Base-by-base conservation (phyloP, 116 monocot genomes). In the Trichopus zeylanicus region DNA sequence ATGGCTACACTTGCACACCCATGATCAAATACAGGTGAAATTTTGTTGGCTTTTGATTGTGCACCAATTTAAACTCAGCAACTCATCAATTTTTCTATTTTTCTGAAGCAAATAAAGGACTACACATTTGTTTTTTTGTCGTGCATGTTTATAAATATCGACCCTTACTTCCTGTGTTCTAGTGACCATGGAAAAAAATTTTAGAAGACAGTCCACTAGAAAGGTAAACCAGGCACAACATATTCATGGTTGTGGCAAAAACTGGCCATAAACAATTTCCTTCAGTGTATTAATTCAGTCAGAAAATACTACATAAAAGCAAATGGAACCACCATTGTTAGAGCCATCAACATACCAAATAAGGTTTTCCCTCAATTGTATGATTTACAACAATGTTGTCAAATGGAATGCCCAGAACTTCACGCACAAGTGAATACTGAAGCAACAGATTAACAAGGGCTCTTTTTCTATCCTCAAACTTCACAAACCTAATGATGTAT, bases 381-480 rank as follows among this genome's bases (percentile, higher is more conserved):
- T 81, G 80, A 19, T 61, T 29, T 34, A 95, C 70, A 60, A 31
- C 55, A 51, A 95, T 86, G 58, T 77, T 76, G 51, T 83, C 70
- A 33, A 76, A 73, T 9, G 89, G 76, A 27, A 89, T 77, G 15
- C 68, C 64, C 11, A 89, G 64, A 65, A 81, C 73, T 63, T 95
- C 69, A 75, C 78, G 85, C 48, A 81, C 76, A 48, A 95, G 66
- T 4, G 76, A 61, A 61, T 86, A 90, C 57, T 95, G 95, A 62
- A 95, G 90, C 67, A 90, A 74, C 37, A 84, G 73, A 51, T 89
- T 86, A 30, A 89, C 78, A 64, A 89, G 69, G 7, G 94, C 89
- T 30, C 86, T 75, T 75, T 95, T 95, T 67, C 66, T 83, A 72
- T 95, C 94, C 53, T 83, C 86, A 37, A 70, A 62, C 63, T 71